These are phyloP conservation scores for Phylloporus sp. DNA, from an alignment of 768 basidiomycete species.

Conservation along the genomic window DNA sequence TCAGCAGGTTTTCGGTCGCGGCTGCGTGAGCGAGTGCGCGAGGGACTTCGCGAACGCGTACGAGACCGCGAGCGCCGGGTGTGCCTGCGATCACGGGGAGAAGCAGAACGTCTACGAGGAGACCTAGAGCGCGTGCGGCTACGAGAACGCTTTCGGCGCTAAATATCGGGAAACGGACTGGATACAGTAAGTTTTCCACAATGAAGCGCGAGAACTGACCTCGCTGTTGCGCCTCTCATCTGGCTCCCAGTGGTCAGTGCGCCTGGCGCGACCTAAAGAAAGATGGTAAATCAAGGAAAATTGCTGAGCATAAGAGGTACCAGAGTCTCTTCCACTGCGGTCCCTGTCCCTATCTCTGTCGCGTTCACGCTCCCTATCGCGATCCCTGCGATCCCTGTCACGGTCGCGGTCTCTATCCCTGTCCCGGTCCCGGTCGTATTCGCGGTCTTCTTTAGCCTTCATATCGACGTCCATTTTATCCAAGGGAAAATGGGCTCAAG, in stretches of 20 bases:
- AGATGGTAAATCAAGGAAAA: neutral
- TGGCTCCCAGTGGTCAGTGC: slow-evolving; percentile 80
- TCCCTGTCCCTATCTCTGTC: slow-evolving; percentile 43
- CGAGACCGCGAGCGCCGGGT: slow-evolving; percentile 57
- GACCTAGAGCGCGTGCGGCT: slow-evolving; percentile 66
- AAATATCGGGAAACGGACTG: slow-evolving; percentile 1
- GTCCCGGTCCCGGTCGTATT: slow-evolving; percentile 56
- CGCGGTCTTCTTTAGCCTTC: slow-evolving; percentile 71
- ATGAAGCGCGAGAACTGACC: slow-evolving; percentile 38
- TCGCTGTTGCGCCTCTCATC: slow-evolving; percentile 72
- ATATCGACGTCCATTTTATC: slow-evolving; percentile 74
- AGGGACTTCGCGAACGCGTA: slow-evolving; percentile 56
- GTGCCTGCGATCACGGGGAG: slow-evolving; percentile 55
- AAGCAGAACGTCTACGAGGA: slow-evolving; percentile 59
- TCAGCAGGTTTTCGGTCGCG: slow-evolving; percentile 60
- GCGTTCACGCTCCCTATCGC: slow-evolving; percentile 40
- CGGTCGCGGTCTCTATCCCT: slow-evolving; percentile 38
- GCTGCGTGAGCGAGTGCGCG: slow-evolving; percentile 49
- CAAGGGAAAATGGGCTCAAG: slow-evolving; percentile 1
- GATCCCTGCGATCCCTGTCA: slow-evolving; percentile 34
- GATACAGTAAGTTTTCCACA: neutral
- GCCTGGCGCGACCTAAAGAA: slow-evolving; percentile 42
- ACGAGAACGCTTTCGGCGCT: slow-evolving; percentile 71
- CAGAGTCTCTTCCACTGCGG: slow-evolving; percentile 52
- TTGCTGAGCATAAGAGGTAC: slow-evolving; percentile 27